These are phyloP conservation scores for Bipolaris gigantea DNA, from an alignment of 2,329 filamentous ascomycete genomes.

Conservation along the genomic window DNA sequence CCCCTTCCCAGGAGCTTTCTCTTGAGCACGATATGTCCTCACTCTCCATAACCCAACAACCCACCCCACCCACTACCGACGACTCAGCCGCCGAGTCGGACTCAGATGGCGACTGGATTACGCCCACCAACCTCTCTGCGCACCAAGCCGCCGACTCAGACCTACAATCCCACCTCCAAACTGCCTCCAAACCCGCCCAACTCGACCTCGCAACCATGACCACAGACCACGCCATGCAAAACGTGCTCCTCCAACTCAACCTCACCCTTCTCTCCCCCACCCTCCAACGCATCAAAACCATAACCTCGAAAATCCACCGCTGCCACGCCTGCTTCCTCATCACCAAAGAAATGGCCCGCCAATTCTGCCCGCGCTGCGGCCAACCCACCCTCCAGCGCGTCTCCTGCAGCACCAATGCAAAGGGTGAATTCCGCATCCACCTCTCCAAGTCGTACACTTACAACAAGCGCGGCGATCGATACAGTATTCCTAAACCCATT, in stretches of 20 bases:
- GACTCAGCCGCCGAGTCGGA: slow-evolving; percentile 17
- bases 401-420: slow-evolving; percentile 78
- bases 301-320: slow-evolving; percentile 86
- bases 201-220: slow-evolving; percentile 92
- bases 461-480: slow-evolving; percentile 91
- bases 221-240: slow-evolving; percentile 97
- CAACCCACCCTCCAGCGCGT: slow-evolving; percentile 83
- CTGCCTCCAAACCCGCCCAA: slow-evolving; percentile 53
- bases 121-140: slow-evolving; percentile 85
- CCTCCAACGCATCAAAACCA: slow-evolving; percentile 76
- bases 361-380: slow-evolving; percentile 92
- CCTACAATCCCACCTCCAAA: slow-evolving; percentile 47
- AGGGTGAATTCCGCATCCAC: slow-evolving; percentile 81
- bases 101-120: slow-evolving; percentile 76
- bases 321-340: slow-evolving; percentile 81
- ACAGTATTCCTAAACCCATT: slow-evolving; percentile 87
- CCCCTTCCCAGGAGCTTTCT: neutral
- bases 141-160: slow-evolving; percentile 69
- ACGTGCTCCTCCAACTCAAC: slow-evolving; percentile 92
- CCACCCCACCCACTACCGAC: slow-evolving; percentile 22
- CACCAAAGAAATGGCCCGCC: slow-evolving; percentile 79
- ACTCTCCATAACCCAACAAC: slow-evolving; percentile 26
- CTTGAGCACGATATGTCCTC: slow-evolving; percentile 25
- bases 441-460: slow-evolving; percentile 94
- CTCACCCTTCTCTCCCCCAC: slow-evolving; percentile 81